phyloP scores from a whole-genome alignment of 352 stramenopile genomes.

The Elongisporangium prolatum region DNA sequence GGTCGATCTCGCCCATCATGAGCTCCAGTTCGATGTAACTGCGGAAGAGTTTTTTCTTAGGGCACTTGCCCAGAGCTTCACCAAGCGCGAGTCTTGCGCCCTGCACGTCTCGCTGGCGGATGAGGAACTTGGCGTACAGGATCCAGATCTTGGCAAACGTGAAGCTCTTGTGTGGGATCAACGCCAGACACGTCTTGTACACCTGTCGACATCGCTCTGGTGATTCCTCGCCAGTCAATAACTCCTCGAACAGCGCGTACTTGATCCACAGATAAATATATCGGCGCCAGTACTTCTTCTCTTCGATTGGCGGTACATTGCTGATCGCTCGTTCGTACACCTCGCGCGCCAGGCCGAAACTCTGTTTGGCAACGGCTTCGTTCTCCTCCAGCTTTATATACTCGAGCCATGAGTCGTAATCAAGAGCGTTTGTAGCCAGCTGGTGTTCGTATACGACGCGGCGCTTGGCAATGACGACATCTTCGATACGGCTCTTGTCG shows the following conservation, averaged over 20 bases:
- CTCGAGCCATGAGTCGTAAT: constrained; percentile 99
- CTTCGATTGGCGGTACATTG: constrained; percentile 90
- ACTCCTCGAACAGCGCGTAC: constrained; percentile 97
- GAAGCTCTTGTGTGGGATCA: constrained; percentile 96
- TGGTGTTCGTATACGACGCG: constrained; percentile 94
- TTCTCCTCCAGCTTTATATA: constrained; percentile 98
- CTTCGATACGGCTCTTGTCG: constrained; percentile 94
- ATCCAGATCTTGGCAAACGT: constrained; percentile 99
- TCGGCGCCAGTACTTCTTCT: constrained; percentile 97
- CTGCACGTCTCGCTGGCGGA: constrained; percentile 92
- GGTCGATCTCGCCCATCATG: constrained; percentile 97
- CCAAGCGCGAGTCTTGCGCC: constrained; percentile 91
- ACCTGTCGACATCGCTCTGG: constrained; percentile 86
- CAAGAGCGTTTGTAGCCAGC: constrained; percentile 85
- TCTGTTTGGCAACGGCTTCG: constrained; percentile 51
- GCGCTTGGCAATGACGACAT: constrained; percentile 94
- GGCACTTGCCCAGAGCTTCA: constrained; percentile 92
- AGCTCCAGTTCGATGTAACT: constrained; percentile 95
- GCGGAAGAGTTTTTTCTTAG: constrained; percentile 90
- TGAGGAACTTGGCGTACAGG: constrained; percentile 95
- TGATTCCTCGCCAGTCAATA: constrained; percentile 74
- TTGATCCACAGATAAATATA: constrained; percentile 99
- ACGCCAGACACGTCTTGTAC: constrained; percentile 91
- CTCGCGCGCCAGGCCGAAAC: constrained; percentile 81
- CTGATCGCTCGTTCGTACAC: constrained; percentile 95